Conservation (phyloP, 2,329 filamentous ascomycete genomes). For the Trichophyton verrucosum region DNA sequence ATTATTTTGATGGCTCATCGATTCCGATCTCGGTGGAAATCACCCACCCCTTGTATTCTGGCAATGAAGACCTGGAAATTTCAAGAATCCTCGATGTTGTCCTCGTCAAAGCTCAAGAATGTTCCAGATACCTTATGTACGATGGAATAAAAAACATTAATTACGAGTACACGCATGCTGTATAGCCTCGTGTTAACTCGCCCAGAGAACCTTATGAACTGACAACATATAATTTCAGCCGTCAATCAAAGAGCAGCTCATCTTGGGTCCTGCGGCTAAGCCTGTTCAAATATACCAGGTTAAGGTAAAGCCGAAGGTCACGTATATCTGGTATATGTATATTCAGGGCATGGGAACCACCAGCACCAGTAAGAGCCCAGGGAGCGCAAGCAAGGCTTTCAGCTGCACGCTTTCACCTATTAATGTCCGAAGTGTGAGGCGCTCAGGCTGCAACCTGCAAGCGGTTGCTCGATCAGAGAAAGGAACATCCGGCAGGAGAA, state of each 20-base stretch:
- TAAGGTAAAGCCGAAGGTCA: not conserved
- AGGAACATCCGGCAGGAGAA: not conserved
- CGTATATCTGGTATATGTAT: not conserved
- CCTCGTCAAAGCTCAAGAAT: too few species aligned
- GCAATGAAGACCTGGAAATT: too few species aligned
- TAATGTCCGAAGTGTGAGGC: slow-evolving; percentile 14
- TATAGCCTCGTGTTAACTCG: not conserved
- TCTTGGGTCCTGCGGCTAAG: not conserved
- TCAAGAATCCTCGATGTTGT: too few species aligned
- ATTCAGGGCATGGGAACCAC: not conserved
- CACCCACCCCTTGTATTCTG: too few species aligned
- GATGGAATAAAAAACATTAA: not conserved
- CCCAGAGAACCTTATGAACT: not conserved
- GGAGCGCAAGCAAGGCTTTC: not conserved
- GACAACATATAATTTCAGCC: not conserved
- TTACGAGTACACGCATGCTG: not conserved
- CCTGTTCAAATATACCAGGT: not conserved
- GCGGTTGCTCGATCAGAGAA: not conserved
- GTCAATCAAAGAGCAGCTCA: not conserved
- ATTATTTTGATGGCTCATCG: too few species aligned
- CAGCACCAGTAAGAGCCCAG: not conserved
- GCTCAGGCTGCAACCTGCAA: slow-evolving; percentile 9
- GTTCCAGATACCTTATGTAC: not conserved
- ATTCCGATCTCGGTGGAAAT: too few species aligned
- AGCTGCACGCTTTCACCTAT: not conserved